Conservation (phyloP, 2,329 filamentous ascomycete species). For the Neurospora sp. region DNA sequence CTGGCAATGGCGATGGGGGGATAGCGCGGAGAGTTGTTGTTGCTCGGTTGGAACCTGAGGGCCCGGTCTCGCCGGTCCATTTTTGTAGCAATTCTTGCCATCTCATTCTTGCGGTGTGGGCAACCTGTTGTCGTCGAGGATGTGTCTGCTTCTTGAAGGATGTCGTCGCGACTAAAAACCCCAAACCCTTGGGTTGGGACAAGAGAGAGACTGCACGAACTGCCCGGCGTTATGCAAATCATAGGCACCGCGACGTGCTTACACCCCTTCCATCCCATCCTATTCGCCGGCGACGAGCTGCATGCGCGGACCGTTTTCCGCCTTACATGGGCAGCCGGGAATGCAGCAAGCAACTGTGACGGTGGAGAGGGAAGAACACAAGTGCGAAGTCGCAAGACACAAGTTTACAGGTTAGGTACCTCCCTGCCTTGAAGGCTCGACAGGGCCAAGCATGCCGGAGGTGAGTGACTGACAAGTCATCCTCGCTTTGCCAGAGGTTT, state of each 20-base stretch:
- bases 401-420: neutral
- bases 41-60: neutral
- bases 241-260: conserved; percentile 15
- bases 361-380: neutral
- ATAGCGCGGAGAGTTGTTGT: neutral
- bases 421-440: neutral
- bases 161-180: neutral
- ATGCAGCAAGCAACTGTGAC: conserved; percentile 6
- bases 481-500: neutral
- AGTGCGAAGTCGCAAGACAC: neutral
- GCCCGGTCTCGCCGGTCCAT: neutral
- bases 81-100: conserved; percentile 3
- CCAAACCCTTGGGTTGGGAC: neutral
- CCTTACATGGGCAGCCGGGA: conserved; percentile 22
- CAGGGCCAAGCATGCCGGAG: neutral
- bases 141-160: neutral
- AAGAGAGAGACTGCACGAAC: neutral
- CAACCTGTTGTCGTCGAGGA: neutral
- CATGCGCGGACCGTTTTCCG: conserved; percentile 29
- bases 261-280: conserved; percentile 12
- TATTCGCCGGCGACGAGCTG: conserved; percentile 20
- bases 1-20: neutral
- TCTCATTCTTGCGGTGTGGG: neutral
- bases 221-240: conserved; percentile 17
- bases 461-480: neutral